phyloP scores from a whole-genome alignment of 768 basidiomycete genomes.

The Russula griseocarnosa region DNA sequence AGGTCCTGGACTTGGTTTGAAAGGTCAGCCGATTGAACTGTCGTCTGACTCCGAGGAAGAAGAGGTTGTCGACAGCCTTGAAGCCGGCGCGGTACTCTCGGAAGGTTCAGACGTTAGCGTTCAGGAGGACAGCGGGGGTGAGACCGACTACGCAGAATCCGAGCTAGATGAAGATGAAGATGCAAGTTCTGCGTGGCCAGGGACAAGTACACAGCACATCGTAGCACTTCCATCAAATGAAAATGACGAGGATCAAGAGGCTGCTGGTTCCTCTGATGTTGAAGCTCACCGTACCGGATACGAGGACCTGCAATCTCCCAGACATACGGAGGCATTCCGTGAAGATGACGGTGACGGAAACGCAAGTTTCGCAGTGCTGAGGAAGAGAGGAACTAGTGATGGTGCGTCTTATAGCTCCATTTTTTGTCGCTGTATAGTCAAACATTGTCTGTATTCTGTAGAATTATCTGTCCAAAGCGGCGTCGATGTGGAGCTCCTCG shows the following conservation, averaged over 20 bases:
- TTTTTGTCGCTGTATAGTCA: not conserved
- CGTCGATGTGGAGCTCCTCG: constrained; percentile 34
- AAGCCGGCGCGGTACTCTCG: constrained; percentile 28
- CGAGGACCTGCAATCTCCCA: constrained; percentile 14
- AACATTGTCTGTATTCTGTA: not conserved
- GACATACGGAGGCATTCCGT: not conserved
- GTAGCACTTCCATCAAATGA: constrained; percentile 19
- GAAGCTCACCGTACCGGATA: constrained; percentile 22
- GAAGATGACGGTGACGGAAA: constrained; percentile 25
- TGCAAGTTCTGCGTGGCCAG: constrained; percentile 28
- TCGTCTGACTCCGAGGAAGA: constrained; percentile 40
- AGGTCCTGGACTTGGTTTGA: constrained; percentile 49
- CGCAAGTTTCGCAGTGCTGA: constrained; percentile 28
- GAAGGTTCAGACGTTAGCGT: constrained; percentile 52
- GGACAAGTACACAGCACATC: constrained; percentile 7
- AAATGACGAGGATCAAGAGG: constrained; percentile 34
- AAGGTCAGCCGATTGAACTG: constrained; percentile 46
- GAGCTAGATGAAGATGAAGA: constrained; percentile 27
- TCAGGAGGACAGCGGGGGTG: constrained; percentile 29
- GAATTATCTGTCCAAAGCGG: constrained; percentile 7
- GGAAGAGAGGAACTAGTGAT: constrained; percentile 48
- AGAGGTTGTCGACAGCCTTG: constrained; percentile 34
- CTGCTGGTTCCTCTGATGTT: constrained; percentile 31
- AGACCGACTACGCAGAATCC: constrained; percentile 30
- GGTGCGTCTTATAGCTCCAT: constrained; percentile 22